Evolutionary conservation across 2,329 filamentous ascomycete genomes (phyloP).

Genomic region (Rhinocladiella similis): DNA sequence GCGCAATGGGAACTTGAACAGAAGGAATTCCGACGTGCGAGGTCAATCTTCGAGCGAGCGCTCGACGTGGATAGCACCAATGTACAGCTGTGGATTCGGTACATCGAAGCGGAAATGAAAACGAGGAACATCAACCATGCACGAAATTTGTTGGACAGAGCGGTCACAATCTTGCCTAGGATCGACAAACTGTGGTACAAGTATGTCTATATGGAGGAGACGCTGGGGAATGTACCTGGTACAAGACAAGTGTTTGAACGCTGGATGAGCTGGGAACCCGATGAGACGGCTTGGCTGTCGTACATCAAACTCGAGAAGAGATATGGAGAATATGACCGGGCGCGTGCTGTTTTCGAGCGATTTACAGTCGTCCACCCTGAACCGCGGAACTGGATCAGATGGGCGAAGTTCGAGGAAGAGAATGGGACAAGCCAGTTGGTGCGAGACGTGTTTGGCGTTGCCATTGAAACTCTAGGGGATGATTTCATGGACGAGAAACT

Average conservation of each 20-base stretch:
- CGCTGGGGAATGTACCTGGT: slow-evolving; percentile 87
- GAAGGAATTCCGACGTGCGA: slow-evolving; percentile 89
- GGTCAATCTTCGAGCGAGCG: slow-evolving; percentile 91
- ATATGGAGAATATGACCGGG: slow-evolving; percentile 87
- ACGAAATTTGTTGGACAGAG: slow-evolving; percentile 87
- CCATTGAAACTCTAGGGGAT: slow-evolving; percentile 86
- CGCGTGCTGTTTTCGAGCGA: slow-evolving; percentile 83
- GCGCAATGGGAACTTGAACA: slow-evolving; percentile 97
- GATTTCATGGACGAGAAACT: slow-evolving; percentile 95
- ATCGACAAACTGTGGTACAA: slow-evolving; percentile 99
- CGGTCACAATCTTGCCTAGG: slow-evolving; percentile 86
- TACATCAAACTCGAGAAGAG: slow-evolving; percentile 98
- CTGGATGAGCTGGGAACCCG: slow-evolving; percentile 98
- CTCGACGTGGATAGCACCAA: slow-evolving; percentile 88
- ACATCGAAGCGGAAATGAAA: slow-evolving; percentile 97
- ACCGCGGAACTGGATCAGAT: slow-evolving; percentile 97
- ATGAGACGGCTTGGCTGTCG: slow-evolving; percentile 90
- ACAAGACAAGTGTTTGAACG: slow-evolving; percentile 93
- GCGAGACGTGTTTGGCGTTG: slow-evolving; percentile 83
- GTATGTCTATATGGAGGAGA: slow-evolving; percentile 99
- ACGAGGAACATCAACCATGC: slow-evolving; percentile 94
- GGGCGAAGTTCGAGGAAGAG: slow-evolving; percentile 96
- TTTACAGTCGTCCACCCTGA: slow-evolving; percentile 94
- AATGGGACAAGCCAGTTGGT: slow-evolving; percentile 89
- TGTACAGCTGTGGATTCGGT: slow-evolving; percentile 84